Base-by-base conservation (phyloP, 1,284 basidiomycete species). In the Golubevia sp. region DNA sequence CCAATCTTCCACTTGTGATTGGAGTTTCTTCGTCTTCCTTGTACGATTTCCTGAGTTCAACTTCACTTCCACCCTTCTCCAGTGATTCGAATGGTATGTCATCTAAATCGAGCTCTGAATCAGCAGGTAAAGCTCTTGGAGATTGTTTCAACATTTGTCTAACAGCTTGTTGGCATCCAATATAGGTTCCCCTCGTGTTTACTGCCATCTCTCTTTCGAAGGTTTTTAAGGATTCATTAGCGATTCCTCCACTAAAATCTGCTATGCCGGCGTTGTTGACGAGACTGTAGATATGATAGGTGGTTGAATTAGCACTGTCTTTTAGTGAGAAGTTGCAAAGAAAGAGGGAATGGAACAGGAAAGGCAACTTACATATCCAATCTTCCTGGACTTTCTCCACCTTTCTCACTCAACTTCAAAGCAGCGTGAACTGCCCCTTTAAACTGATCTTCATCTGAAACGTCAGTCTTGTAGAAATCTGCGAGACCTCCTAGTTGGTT, bases 111-210 rank as follows among this genome's bases (percentile, higher is more conserved):
- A 69, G 59, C 34, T 72, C 70, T 2, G 62, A 56, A 38, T 72
- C 70, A 0, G 63, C 66, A 0, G 70, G 70, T 18, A 72, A 62
- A 4, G 67, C 24, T 21, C 63, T 13, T 6, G 70, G 70, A 7
- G 68, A 64, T 49, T 72, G 70, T 21, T 53, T 70, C 15, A 72
- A 8, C 70, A 72, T 70, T 26, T 72, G 70, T 15, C 61, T 56
- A 21, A 71, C 25, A 55, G 62, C 70, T 34, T 62, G 53, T 52
- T 70, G 66, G 52, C 67, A 64, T 48, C 70, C 70, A 8, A 72
- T 55, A 58, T 62, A 72, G 24, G 67, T 58, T 30, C 70, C 70
- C 25, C 68, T 65, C 59, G 69, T 56, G 58, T 72, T 72, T 62
- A 72, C 66, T 54, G 63, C 62, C 58, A 72, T 61, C 49, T 66